Percentiles rank a stretch among this genome's conserved stretches.
These are phyloP conservation scores for Fragaria ananassa DNA, from an alignment of 306 rosid species.

Conservation along the genomic window DNA sequence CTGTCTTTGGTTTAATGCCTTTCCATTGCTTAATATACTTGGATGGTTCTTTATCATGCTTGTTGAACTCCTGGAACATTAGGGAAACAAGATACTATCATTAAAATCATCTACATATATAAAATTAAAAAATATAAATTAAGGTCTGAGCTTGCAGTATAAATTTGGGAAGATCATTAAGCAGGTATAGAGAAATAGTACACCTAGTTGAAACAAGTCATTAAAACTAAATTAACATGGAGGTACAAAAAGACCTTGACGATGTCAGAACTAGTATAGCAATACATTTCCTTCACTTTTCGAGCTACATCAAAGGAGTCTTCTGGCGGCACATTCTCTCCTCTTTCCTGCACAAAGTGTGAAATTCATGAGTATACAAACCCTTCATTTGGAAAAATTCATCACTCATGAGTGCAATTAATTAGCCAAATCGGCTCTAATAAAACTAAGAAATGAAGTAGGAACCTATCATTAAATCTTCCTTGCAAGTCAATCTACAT, in stretches of 20 bases:
- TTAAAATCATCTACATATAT: conserved; percentile 18
- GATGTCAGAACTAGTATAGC: conserved; percentile 96
- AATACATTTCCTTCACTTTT: conserved; percentile 91
- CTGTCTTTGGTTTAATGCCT: conserved; percentile 97
- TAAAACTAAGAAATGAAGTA: not conserved
- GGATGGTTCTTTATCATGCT: conserved; percentile 94
- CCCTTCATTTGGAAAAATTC: not conserved
- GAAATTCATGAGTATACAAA: conserved; percentile 26
- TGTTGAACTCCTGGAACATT: conserved; percentile 73
- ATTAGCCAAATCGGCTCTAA: not conserved
- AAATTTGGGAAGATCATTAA: conserved; percentile 11
- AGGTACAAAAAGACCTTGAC: conserved; percentile 69
- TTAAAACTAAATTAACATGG: not conserved
- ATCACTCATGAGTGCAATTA: not conserved
- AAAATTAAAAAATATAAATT: conserved; percentile 2
- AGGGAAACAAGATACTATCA: conserved; percentile 30
- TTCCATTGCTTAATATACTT: conserved; percentile 91
- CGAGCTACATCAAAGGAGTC: conserved; percentile 98
- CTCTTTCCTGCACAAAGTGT: conserved; percentile 80
- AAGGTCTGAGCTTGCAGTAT: conserved; percentile 10
- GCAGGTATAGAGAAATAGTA: conserved; percentile 10
- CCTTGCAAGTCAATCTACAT: not conserved
- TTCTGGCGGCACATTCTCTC: conserved; percentile 95
- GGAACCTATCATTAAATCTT: not conserved
- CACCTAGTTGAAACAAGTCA: conserved; percentile 15